These are phyloP conservation scores for Sphagnum magellanicum DNA, from an alignment of 228 moss, liverwort and hornwort species.

Conservation along the genomic window DNA sequence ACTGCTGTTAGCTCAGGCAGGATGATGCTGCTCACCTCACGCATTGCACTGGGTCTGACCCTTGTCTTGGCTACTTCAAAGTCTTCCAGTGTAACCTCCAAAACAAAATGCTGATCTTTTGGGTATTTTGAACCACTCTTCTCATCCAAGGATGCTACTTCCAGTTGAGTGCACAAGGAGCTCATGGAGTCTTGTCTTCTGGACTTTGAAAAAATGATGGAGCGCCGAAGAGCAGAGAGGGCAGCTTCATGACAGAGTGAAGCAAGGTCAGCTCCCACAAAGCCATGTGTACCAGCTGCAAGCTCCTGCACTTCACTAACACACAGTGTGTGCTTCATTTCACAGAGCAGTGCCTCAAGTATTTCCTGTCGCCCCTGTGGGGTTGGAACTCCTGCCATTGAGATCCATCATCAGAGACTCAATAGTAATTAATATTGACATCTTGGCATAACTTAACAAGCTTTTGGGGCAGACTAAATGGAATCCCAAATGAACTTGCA, in stretches of 20 bases:
- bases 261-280: conserved; percentile 88
- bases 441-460: conserved; percentile 1
- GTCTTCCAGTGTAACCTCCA: conserved; percentile 48
- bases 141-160: conserved; percentile 4
- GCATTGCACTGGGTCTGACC: conserved; percentile 99
- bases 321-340: conserved; percentile 56
- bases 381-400: conserved; percentile 73
- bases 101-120: conserved; percentile 4
- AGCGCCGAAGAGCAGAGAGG: conserved; percentile 73
- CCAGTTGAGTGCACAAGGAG: neutral
- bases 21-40: conserved; percentile 55
- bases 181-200: conserved; percentile 1
- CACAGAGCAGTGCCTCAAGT: conserved; percentile 50
- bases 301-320: conserved; percentile 57
- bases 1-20: neutral
- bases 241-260: conserved; percentile 97
- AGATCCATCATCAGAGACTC: neutral
- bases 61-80: conserved; percentile 89
- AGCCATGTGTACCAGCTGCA: conserved; percentile 89
- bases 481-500: neutral
- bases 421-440: conserved; percentile 6
- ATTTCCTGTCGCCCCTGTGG: conserved; percentile 80
- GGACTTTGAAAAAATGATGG: conserved; percentile 17
- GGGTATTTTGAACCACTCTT: conserved; percentile 6
- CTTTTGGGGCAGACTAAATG: neutral